Conservation (phyloP, 2,329 filamentous ascomycete genomes). For the Aspergillus sp. region DNA sequence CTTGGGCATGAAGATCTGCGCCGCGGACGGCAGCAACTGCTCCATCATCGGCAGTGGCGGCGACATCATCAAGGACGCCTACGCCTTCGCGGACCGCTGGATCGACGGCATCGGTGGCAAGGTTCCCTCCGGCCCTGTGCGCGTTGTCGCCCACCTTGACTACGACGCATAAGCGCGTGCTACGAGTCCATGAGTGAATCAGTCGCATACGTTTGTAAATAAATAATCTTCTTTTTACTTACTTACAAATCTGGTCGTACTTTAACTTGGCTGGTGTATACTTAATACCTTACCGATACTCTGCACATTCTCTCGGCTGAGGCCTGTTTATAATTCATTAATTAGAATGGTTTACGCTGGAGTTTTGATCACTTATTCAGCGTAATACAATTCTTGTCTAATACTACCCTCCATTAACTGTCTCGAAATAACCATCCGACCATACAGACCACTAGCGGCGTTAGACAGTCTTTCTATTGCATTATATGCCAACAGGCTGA, state of each 20-base stretch:
- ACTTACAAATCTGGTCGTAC: not conserved
- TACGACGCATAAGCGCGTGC: slow-evolving; percentile 4
- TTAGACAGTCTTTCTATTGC: no score
- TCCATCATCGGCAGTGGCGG: slow-evolving; percentile 30
- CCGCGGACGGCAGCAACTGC: slow-evolving; percentile 26
- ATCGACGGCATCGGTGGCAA: slow-evolving; percentile 36
- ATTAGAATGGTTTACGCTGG: not conserved
- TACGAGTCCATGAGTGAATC: not conserved
- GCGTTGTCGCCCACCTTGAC: slow-evolving; percentile 6
- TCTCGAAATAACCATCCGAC: no score
- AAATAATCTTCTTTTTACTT: not conserved
- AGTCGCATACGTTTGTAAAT: not conserved
- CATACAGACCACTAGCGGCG: no score
- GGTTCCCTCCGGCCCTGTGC: not conserved
- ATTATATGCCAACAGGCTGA: no score
- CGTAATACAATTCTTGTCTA: no score
- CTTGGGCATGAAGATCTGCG: slow-evolving; percentile 38
- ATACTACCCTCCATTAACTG: no score
- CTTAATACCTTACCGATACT: not conserved
- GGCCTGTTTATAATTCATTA: not conserved
- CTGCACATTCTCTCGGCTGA: not conserved
- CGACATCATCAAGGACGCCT: slow-evolving; percentile 27
- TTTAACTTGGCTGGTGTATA: not conserved
- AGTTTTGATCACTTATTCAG: no score
- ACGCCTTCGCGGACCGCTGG: slow-evolving; percentile 23